Evolutionary conservation across 768 basidiomycete species (phyloP), one percentile per base, ranked within the genome.

Genomic region (Boletus sp.): DNA sequence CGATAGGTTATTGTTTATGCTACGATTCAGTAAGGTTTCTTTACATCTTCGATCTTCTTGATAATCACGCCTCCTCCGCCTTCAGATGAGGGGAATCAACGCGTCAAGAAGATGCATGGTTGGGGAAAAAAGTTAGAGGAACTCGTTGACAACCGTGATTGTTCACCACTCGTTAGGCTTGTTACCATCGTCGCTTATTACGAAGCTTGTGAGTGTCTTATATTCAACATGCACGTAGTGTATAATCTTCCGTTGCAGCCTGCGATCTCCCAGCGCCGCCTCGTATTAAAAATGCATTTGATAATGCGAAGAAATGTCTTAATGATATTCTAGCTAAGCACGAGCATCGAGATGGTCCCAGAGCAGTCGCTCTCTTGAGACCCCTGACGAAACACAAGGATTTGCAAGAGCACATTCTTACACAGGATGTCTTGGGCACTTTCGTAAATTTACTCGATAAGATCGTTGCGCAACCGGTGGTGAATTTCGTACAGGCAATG

Each of bases 131-230:
- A 53, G 33, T 60, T 67, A 28, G 39, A 7, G 20, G 40, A 33
- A 1, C 56, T 63, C 45, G 60, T 68, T 12, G 9, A 36, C 5
- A 52, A 50, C 24, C 32, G 3, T 17, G 7, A 58, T 8, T 67
- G 57, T 20, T 47, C 56, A 7, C 47, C 57, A 7, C 55, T 68
- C 8, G 60, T 68, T 2, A 57, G 56, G 50, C 60, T 67, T 10
- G 65, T 65, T 8, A 49, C 63, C 5, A 59, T 67, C 20, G 58
- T 67, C 1, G 65, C 65, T 11, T 67, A 66, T 40, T 63, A 55
- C 11, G 66, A 67, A 37, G 64, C 46, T 7, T 47, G 66, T 68
- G n/a, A 47, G 66, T 39, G 28, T n/a, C 44, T 9, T 11, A 15
- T 41, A 18, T 32, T 3, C 12, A 20, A 29, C 2, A 2, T 40